These are phyloP conservation scores for Nicotiana noctiflora DNA, from an alignment of 257 asterid genomes.

Conservation along the genomic window DNA sequence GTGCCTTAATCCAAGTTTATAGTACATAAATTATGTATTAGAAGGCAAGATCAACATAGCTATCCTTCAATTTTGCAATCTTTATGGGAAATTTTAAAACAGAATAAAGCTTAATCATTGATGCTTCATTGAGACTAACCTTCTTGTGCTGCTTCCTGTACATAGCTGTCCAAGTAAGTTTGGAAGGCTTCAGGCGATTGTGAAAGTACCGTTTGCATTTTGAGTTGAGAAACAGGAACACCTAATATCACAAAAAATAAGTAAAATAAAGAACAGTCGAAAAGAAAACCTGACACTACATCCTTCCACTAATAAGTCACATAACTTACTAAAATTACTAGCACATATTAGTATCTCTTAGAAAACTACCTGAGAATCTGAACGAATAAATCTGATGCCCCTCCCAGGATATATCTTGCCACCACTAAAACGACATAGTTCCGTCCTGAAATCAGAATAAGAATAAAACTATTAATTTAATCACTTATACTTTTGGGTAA, in stretches of 20 bases:
- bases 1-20: not conserved
- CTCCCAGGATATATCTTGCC: conserved; percentile 79
- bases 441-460: conserved; percentile 46
- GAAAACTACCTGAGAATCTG: conserved; percentile 63
- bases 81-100: too few species aligned
- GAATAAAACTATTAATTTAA: not conserved
- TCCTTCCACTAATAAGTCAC: not conserved
- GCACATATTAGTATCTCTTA: too few species aligned
- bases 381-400: conserved; percentile 66
- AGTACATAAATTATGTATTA: not conserved
- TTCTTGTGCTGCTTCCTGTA: conserved; percentile 84
- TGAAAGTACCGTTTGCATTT: conserved; percentile 91
- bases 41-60: not conserved
- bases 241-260: conserved; percentile 24
- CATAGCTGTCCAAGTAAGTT: conserved; percentile 87
- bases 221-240: conserved; percentile 69
- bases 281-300: not conserved
- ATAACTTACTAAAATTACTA: too few species aligned
- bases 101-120: not conserved
- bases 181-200: conserved; percentile 78
- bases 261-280: too few species aligned
- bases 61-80: not conserved
- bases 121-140: conserved; percentile 20
- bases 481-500: not conserved
- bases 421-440: conserved; percentile 77